phyloP scores from a whole-genome alignment of 148 eudicot genomes.

The Arctostaphylos glauca region DNA sequence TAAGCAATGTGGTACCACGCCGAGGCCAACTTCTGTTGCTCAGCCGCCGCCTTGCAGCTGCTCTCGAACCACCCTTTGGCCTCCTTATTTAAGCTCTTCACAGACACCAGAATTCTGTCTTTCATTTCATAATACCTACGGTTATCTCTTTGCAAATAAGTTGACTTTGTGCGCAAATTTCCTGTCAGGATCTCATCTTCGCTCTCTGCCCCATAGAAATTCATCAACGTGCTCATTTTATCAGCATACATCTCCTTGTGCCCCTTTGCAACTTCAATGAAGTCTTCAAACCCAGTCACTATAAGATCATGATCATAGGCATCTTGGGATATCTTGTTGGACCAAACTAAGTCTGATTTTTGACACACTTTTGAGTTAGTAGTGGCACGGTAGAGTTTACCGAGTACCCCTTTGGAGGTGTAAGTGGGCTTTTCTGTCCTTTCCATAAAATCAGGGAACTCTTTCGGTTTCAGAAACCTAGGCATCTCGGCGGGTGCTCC shows the following conservation, averaged over 20 bases:
- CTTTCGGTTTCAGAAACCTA: constrained; percentile 60
- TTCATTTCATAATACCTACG: constrained; percentile 67
- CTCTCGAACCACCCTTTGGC: constrained; percentile 73
- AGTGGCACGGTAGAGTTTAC: constrained; percentile 79
- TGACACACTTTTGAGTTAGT: constrained; percentile 29
- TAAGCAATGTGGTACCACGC: constrained; percentile 95
- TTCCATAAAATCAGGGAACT: constrained; percentile 95
- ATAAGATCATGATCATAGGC: constrained; percentile 68
- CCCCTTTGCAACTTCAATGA: constrained; percentile 45
- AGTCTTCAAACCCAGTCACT: constrained; percentile 57
- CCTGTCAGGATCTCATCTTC: constrained; percentile 88
- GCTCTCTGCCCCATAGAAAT: constrained; percentile 59
- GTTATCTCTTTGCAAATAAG: constrained; percentile 69
- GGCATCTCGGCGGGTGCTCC: constrained; percentile 99
- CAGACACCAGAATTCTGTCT: constrained; percentile 70
- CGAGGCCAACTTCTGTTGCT: constrained; percentile 65
- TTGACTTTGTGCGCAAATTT: constrained; percentile 49
- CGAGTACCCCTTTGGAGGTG: constrained; percentile 61
- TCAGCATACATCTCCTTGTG: constrained; percentile 78
- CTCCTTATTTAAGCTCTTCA: constrained; percentile 66
- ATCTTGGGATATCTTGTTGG: constrained; percentile 41
- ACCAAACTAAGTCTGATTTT: constrained; percentile 28
- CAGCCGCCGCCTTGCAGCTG: constrained; percentile 38
- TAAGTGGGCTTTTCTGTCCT: constrained; percentile 70
- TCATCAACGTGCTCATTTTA: constrained; percentile 54